Conservation (phyloP, 768 basidiomycete genomes). For the Gloeostereum incarnatum region DNA sequence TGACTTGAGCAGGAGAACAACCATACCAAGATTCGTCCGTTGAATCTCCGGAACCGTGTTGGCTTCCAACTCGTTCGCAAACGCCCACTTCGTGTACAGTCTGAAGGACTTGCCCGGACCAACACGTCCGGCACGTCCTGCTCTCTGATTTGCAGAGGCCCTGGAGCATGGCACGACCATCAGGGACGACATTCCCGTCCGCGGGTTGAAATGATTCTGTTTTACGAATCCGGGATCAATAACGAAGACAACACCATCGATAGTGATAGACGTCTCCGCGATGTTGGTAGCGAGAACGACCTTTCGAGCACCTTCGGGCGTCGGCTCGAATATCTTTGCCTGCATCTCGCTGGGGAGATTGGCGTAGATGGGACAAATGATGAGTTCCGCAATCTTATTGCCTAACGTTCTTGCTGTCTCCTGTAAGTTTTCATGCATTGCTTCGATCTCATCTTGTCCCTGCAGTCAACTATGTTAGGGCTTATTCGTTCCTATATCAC, state of each 20-base stretch:
- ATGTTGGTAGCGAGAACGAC: slow-evolving; percentile 98
- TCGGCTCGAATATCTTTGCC: slow-evolving; percentile 98
- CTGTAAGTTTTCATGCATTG: slow-evolving; percentile 90
- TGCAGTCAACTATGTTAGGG: slow-evolving; percentile 17
- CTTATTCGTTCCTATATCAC: background rate
- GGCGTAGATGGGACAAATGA: slow-evolving; percentile 97
- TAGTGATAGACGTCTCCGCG: slow-evolving; percentile 99
- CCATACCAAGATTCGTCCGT: slow-evolving; percentile 95
- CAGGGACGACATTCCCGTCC: slow-evolving; percentile 96
- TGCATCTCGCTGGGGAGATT: slow-evolving; percentile 99
- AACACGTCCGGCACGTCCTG: slow-evolving; percentile 94
- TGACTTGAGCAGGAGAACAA: slow-evolving; percentile 90
- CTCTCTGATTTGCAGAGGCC: slow-evolving; percentile 95
- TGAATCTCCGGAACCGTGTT: slow-evolving; percentile 99
- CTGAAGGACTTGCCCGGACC: slow-evolving; percentile 98
- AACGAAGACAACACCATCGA: slow-evolving; percentile 98
- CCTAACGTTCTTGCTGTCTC: slow-evolving; percentile 93
- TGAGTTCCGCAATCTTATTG: slow-evolving; percentile 91
- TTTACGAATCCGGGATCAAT: slow-evolving; percentile 99
- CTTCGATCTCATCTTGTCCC: slow-evolving; percentile 99
- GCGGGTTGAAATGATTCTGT: slow-evolving; percentile 97
- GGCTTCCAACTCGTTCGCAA: slow-evolving; percentile 88
- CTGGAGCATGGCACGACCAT: slow-evolving; percentile 98
- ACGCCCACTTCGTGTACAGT: slow-evolving; percentile 99
- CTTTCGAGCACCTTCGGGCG: slow-evolving; percentile 92